phyloP scores from a whole-genome alignment of 2,329 filamentous ascomycete genomes.

The Chlorencoelia australis region DNA sequence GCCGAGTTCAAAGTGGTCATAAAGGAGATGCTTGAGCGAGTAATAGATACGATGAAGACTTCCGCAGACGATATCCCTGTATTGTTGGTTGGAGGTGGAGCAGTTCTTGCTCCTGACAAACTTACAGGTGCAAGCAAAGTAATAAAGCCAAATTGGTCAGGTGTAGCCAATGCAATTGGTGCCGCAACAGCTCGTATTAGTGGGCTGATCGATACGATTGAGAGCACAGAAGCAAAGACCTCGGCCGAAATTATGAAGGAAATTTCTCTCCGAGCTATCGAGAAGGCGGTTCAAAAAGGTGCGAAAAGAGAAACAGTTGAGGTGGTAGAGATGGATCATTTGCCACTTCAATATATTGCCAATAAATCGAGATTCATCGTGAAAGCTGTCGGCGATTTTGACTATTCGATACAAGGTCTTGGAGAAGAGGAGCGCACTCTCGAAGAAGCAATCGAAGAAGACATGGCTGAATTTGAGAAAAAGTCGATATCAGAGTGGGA shows the following conservation, averaged over 20 bases:
- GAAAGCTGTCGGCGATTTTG: conserved; percentile 48
- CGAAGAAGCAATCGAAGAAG: conserved; percentile 2
- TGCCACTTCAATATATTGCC: conserved; percentile 17
- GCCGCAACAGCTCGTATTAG: conserved; percentile 34
- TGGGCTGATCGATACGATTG: conserved; percentile 25
- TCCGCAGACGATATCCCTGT: conserved; percentile 40
- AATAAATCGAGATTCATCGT: conserved; percentile 43
- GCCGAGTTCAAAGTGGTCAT: conserved; percentile 32
- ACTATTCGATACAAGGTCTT: conserved; percentile 31
- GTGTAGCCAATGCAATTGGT: conserved; percentile 47
- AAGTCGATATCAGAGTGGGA: conserved; percentile 6
- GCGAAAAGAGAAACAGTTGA: conserved; percentile 10
- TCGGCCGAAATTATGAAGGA: conserved; percentile 7
- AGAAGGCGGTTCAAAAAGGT: conserved; percentile 9
- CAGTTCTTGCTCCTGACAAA: conserved; percentile 37
- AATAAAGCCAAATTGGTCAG: conserved; percentile 39
- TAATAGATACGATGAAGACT: conserved; percentile 45
- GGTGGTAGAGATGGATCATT: conserved; percentile 14
- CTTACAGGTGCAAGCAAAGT: conserved; percentile 39
- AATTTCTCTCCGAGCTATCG: conserved; percentile 4
- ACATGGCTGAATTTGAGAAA: conserved; percentile 18
- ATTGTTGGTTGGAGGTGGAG: conserved; percentile 45
- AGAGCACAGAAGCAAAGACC: conserved; percentile 9
- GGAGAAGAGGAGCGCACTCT: conserved; percentile 2
- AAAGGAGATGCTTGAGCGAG: conserved; percentile 39